phyloP scores from a whole-genome alignment of 1,284 basidiomycete species.

The Bondarzewia mesenterica region DNA sequence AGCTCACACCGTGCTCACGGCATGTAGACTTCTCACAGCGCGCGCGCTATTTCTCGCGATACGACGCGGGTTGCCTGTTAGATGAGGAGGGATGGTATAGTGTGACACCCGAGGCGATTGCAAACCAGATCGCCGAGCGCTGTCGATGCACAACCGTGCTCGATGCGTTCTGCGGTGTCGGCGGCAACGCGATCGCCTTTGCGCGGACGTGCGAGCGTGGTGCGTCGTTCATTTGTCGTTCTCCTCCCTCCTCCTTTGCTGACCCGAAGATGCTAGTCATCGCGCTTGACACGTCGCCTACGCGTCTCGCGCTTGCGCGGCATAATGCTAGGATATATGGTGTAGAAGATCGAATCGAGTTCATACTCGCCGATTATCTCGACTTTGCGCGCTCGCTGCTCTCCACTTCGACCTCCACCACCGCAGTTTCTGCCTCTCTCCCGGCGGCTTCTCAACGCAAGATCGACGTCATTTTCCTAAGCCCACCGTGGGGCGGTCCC shows the following conservation, averaged over 20 bases:
- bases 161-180: conserved; percentile 96
- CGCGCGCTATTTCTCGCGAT: conserved; percentile 73
- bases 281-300: conserved; percentile 83
- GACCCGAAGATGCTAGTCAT: conserved; percentile 51
- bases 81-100: conserved; percentile 96
- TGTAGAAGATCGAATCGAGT: conserved; percentile 90
- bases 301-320: conserved; percentile 77
- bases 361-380: conserved; percentile 83
- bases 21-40: conserved; percentile 81
- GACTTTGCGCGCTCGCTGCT: conserved; percentile 55
- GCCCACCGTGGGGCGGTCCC: conserved; percentile 90
- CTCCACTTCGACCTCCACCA: neutral
- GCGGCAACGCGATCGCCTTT: conserved; percentile 96
- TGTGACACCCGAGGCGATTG: conserved; percentile 90
- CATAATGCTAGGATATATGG: conserved; percentile 94
- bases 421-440: neutral
- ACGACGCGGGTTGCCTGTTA: conserved; percentile 70
- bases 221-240: conserved; percentile 26
- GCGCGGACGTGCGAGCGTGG: conserved; percentile 90
- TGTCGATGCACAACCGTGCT: conserved; percentile 80
- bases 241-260: neutral
- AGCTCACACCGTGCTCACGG: neutral
- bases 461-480: conserved; percentile 86
- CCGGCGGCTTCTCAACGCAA: conserved; percentile 19
- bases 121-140: conserved; percentile 85